A percentile compares a stretch with the other conserved stretches of the same genome.
These are phyloP conservation scores for Sedum album DNA, from an alignment of 164 flowering plant genomes.

Conservation along the genomic window DNA sequence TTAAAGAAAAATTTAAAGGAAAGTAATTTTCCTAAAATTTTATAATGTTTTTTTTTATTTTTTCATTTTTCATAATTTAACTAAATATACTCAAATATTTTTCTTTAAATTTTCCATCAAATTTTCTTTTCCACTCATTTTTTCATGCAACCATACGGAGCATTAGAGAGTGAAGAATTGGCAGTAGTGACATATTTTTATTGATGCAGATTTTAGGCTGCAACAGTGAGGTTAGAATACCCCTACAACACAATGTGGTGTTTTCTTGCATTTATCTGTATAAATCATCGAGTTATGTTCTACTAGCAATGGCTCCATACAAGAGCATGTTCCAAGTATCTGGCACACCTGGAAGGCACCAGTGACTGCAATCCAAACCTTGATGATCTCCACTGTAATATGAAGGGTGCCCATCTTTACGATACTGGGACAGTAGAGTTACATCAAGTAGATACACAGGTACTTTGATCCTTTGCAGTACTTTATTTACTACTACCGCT, in stretches of 20 bases:
- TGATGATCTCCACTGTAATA: neutral
- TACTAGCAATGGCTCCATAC: neutral
- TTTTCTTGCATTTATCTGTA: neutral
- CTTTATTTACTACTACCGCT: constrained; percentile 13
- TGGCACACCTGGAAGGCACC: constrained; percentile 10
- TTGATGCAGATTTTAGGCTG: neutral
- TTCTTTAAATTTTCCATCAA: too few relatives aligned
- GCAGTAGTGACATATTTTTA: neutral
- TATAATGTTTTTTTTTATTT: too few relatives aligned
- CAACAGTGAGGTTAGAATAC: neutral
- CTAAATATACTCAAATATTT: too few relatives aligned
- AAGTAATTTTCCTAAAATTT: too few relatives aligned
- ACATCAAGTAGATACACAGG: constrained; percentile 17
- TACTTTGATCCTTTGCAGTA: constrained; percentile 11
- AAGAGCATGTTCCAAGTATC: constrained; percentile 10
- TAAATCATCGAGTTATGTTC: neutral
- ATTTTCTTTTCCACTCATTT: too few relatives aligned
- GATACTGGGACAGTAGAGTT: constrained; percentile 13
- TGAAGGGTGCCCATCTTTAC: constrained; percentile 17
- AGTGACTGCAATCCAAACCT: constrained; percentile 5
- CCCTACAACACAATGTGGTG: neutral
- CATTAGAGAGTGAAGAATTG: too few relatives aligned
- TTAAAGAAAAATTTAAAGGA: too few relatives aligned
- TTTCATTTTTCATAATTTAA: too few relatives aligned
- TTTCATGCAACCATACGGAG: too few relatives aligned